phyloP scores from a whole-genome alignment of 352 stramenopile genomes.

The Phytophthora pistaciae region DNA sequence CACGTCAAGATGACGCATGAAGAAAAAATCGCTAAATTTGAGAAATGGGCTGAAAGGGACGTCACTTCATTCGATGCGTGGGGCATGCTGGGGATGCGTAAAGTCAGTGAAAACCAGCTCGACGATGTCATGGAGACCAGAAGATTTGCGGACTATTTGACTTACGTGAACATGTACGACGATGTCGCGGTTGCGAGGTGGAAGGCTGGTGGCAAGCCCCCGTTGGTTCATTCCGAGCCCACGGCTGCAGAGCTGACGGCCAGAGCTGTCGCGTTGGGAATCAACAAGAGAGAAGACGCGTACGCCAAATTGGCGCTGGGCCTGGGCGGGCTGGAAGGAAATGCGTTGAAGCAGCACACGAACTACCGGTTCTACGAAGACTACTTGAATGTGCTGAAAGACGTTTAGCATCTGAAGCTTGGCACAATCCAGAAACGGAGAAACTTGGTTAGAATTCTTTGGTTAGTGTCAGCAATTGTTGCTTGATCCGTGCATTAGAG shows the following conservation, averaged over 20 bases:
- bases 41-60: not conserved
- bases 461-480: not conserved
- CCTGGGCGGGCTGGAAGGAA: not conserved
- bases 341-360: not conserved
- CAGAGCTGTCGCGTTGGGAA: not conserved
- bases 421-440: not conserved
- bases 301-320: not conserved
- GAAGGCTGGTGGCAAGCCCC: not conserved
- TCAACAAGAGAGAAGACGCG: not conserved
- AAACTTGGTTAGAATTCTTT: not conserved
- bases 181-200: not conserved
- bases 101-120: not conserved
- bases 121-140: not conserved
- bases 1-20: not conserved
- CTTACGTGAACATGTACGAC: not conserved
- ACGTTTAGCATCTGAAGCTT: no score
- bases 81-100: not conserved
- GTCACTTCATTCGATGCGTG: not conserved
- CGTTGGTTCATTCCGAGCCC: not conserved
- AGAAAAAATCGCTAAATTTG: not conserved
- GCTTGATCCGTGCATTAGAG: not conserved
- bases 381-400: not conserved
- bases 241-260: not conserved
- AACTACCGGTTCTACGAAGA: not conserved
- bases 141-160: not conserved